A percentile compares a stretch with the other conserved stretches of the same genome.
Conservation (phyloP, 2,329 filamentous ascomycete species). For the Fusarium odoratissimum region DNA sequence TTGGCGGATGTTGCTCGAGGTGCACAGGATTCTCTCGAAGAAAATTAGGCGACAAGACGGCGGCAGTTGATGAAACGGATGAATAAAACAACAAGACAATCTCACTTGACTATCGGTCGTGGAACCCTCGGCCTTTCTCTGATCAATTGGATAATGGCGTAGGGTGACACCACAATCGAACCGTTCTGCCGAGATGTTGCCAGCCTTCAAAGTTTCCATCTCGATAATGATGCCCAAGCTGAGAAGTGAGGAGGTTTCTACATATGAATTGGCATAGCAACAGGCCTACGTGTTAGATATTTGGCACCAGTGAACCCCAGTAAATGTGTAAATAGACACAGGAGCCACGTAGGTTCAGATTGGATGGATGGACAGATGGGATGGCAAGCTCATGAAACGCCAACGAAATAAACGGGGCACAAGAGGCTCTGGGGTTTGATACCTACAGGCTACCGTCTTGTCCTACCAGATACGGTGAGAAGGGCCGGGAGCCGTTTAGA, state of each 20-base stretch:
- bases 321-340: neutral
- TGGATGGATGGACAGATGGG: neutral
- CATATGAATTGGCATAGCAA: slow-evolving; percentile 13
- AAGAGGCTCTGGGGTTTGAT: neutral
- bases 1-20: neutral
- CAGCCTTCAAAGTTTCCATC: neutral
- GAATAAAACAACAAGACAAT: slow-evolving; percentile 20
- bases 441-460: neutral
- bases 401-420: slow-evolving; percentile 7
- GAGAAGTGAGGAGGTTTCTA: neutral
- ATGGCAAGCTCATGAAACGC: slow-evolving; percentile 31
- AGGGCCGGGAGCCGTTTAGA: slow-evolving; percentile 23
- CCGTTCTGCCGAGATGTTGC: neutral
- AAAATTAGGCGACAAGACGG: slow-evolving; percentile 1
- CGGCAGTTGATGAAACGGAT: slow-evolving; percentile 16
- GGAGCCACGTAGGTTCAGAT: slow-evolving; percentile 30
- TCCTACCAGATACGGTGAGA: slow-evolving; percentile 17
- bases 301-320: slow-evolving; percentile 23
- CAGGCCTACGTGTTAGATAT: slow-evolving; percentile 11
- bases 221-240: neutral
- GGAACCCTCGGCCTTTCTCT: slow-evolving; percentile 7
- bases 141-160: neutral
- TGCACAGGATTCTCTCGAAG: neutral
- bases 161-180: neutral
- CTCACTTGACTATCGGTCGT: neutral